A percentile compares a stretch with the other conserved stretches of the same genome.
Conservation (phyloP, 139 green algal species). For the Auxenochlorella pyrenoidosa region DNA sequence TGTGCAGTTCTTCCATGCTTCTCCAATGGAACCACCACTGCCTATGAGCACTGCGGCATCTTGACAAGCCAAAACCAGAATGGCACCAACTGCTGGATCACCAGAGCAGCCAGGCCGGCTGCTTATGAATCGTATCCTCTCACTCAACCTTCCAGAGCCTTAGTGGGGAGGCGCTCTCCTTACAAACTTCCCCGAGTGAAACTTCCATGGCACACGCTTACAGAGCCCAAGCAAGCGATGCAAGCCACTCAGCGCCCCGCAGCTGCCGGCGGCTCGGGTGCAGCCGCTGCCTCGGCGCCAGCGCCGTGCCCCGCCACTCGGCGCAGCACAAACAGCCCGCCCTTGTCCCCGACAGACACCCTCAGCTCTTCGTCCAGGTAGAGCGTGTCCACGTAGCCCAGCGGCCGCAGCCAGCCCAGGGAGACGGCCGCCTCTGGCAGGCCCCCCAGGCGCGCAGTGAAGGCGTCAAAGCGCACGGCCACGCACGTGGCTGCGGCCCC, state of each 20-base stretch:
- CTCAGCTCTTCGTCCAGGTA: slow-evolving; percentile 13
- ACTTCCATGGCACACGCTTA: neutral
- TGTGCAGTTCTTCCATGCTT: no score
- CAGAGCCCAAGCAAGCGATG: neutral
- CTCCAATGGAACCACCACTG: no score
- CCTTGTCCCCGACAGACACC: slow-evolving; percentile 20
- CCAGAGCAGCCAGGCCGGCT: no score
- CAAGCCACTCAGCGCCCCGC: no score
- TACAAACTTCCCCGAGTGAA: no score
- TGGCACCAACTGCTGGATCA: no score
- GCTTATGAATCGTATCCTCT: no score
- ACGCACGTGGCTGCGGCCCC: neutral
- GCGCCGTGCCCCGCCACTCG: neutral
- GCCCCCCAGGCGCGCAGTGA: neutral
- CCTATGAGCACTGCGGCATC: no score
- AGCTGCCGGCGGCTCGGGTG: no score
- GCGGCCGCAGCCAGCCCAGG: slow-evolving; percentile 14
- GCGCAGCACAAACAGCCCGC: slow-evolving; percentile 31
- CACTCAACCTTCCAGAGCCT: no score
- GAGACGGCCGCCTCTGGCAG: slow-evolving; percentile 6
- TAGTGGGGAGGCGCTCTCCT: no score
- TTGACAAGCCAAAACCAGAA: no score
- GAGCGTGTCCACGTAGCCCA: slow-evolving; percentile 23
- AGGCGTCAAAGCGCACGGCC: slow-evolving; percentile 24
- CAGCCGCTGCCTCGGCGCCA: neutral